phyloP scores from a whole-genome alignment of 2,329 filamentous ascomycete species.

The Trichoderma brevicompactum region DNA sequence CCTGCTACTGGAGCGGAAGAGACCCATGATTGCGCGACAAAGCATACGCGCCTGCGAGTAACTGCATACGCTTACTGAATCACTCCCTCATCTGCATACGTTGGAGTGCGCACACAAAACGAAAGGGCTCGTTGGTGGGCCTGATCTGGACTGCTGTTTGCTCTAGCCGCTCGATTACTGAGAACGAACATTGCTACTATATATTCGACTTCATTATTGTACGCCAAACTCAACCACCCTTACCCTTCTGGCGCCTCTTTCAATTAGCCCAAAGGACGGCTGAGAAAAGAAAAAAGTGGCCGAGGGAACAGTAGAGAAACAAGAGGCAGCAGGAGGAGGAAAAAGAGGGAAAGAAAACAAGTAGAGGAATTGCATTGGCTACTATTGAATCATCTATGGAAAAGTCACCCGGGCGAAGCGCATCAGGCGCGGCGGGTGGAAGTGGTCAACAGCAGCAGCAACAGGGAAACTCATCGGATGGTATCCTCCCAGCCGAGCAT shows the following conservation, averaged over 20 bases:
- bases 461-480: neutral
- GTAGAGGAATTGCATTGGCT: neutral
- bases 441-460: constrained; percentile 4
- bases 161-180: neutral
- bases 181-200: neutral
- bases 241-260: neutral
- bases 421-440: constrained; percentile 4
- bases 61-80: constrained; percentile 20
- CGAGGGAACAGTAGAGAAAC: neutral
- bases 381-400: neutral
- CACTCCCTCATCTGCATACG: constrained; percentile 1
- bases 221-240: neutral
- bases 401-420: neutral
- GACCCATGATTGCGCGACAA: constrained; percentile 10
- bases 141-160: neutral
- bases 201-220: neutral
- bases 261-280: neutral
- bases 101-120: neutral
- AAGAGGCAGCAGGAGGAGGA: neutral
- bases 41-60: constrained; percentile 2
- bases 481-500: constrained; percentile 25
- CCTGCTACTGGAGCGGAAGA: neutral
- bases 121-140: constrained; percentile 6
- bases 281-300: neutral
- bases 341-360: neutral